Evolutionary conservation across 2,329 filamentous ascomycete species (phyloP).

Genomic region (Aspergillus melleus): DNA sequence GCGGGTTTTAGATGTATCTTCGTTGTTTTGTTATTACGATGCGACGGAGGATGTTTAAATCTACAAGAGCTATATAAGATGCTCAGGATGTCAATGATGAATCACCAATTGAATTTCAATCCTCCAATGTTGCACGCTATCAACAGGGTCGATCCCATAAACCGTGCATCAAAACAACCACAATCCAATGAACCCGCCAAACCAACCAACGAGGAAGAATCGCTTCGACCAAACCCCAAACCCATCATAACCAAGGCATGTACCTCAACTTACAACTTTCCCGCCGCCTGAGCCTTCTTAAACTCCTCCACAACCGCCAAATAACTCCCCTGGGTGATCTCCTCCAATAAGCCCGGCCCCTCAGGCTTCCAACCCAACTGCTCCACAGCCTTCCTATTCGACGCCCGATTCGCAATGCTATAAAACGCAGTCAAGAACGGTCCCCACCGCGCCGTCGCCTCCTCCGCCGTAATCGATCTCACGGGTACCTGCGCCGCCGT

Average conservation of each 20-base stretch:
- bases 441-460: conserved; percentile 32
- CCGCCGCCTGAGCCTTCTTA: neutral
- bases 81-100: no score
- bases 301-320: conserved; percentile 12
- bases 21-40: no score
- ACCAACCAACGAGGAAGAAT: no score
- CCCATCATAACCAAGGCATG: no score
- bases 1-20: no score
- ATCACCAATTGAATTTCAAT: no score
- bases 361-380: conserved; percentile 38
- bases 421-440: conserved; percentile 27
- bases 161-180: no score
- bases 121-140: no score
- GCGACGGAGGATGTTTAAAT: no score
- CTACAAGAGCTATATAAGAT: no score
- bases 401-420: conserved; percentile 33
- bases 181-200: no score
- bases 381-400: conserved; percentile 38
- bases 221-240: neutral
- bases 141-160: no score
- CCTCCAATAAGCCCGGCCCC: conserved; percentile 27
- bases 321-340: conserved; percentile 30
- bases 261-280: neutral
- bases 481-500: conserved; percentile 35
- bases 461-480: conserved; percentile 24